These are phyloP conservation scores for Penstemon eatonii DNA, from an alignment of 257 asterid species.

Conservation along the genomic window DNA sequence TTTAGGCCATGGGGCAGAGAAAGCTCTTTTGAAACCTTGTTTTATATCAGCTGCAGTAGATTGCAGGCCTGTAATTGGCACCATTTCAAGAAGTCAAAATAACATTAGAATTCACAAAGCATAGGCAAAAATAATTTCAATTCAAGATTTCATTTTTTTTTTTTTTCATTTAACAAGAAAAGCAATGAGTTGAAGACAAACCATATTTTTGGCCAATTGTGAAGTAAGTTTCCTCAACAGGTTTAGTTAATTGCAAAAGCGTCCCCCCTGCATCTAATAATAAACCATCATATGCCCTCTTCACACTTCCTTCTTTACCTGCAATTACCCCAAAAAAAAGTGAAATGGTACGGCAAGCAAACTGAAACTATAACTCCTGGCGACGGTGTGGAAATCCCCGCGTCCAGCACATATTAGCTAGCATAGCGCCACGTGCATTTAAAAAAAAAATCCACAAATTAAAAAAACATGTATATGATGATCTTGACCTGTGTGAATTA, in stretches of 20 bases:
- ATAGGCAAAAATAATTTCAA: background rate
- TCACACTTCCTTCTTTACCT: conserved; percentile 42
- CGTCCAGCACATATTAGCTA: background rate
- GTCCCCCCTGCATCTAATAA: conserved; percentile 94
- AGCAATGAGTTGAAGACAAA: conserved; percentile 21
- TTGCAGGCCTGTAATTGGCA: conserved; percentile 55
- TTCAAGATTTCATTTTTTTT: conserved; percentile 23
- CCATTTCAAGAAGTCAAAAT: conserved; percentile 10
- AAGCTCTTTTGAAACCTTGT: conserved; percentile 84
- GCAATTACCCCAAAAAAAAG: conserved; percentile 1
- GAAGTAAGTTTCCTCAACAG: conserved; percentile 75
- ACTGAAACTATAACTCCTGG: background rate
- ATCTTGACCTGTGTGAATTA: conserved; percentile 42
- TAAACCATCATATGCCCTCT: conserved; percentile 72
- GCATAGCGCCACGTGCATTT: conserved; percentile 9
- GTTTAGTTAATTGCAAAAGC: conserved; percentile 74
- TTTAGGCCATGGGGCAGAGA: conserved; percentile 88
- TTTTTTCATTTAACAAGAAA: background rate
- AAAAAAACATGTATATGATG: background rate
- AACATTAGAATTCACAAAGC: background rate
- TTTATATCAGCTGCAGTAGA: conserved; percentile 70
- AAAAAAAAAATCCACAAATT: background rate
- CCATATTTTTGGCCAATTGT: conserved; percentile 79
- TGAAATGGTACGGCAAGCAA: background rate
- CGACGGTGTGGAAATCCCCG: conserved; percentile 10